phyloP scores from a whole-genome alignment of 169 alveolate species.

The Theileria sp. region DNA sequence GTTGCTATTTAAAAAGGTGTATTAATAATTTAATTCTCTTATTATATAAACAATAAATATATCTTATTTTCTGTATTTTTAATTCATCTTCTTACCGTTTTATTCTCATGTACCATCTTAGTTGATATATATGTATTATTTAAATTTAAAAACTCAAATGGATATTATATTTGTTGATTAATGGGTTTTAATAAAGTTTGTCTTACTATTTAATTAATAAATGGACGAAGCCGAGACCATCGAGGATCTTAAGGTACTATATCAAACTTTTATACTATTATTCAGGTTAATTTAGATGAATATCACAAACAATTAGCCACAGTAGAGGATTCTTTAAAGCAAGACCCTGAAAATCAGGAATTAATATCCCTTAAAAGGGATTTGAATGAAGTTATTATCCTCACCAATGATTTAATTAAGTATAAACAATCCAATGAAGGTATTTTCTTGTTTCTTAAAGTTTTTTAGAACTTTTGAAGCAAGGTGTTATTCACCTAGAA shows the following conservation, averaged over 20 bases:
- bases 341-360: slow-evolving; percentile 60
- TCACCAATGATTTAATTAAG: slow-evolving; percentile 54
- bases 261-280: background rate
- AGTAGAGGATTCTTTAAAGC: slow-evolving; percentile 49
- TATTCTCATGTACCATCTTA: background rate
- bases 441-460: background rate
- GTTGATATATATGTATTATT: too few relatives aligned
- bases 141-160: background rate
- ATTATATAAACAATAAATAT: background rate
- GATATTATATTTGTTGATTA: background rate
- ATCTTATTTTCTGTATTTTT: background rate
- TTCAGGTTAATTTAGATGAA: slow-evolving; percentile 57
- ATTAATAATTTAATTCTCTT: background rate
- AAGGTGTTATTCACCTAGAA: slow-evolving; percentile 21
- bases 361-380: slow-evolving; percentile 37
- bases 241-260: slow-evolving; percentile 26
- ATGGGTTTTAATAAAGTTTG: background rate
- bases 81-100: background rate
- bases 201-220: background rate
- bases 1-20: background rate
- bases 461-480: slow-evolving; percentile 12
- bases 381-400: slow-evolving; percentile 57
- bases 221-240: slow-evolving; percentile 20
- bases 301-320: slow-evolving; percentile 40
- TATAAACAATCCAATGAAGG: slow-evolving; percentile 46